A percentile compares a stretch with the other conserved stretches of the same genome.
Conservation (phyloP, 2,329 filamentous ascomycete species). For the Pseudogymnoascus sp. region DNA sequence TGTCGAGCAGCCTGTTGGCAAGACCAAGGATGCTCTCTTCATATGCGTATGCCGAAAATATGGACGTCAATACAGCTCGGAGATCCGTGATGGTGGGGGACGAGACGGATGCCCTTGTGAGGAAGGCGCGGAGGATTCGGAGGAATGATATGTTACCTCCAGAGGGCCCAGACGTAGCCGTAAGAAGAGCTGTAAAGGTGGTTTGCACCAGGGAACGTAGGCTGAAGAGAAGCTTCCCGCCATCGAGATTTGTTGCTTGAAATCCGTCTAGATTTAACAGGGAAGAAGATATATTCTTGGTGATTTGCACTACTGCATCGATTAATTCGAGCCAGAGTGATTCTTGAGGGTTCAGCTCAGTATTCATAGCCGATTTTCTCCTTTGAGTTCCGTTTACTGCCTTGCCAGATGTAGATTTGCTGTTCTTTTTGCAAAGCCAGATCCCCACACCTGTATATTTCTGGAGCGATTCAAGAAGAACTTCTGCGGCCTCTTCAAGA, state of each 20-base stretch:
- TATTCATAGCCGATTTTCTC: constrained; percentile 36
- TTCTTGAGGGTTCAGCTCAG: constrained; percentile 48
- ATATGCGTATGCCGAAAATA: constrained; percentile 93
- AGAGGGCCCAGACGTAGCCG: constrained; percentile 54
- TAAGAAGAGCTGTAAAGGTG: constrained; percentile 79
- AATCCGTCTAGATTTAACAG: constrained; percentile 35
- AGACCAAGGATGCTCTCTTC: constrained; percentile 83
- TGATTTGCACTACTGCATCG: constrained; percentile 55
- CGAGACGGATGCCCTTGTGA: constrained; percentile 70
- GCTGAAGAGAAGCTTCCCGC: constrained; percentile 55
- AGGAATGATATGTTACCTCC: constrained; percentile 68
- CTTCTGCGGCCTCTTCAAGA: constrained; percentile 58
- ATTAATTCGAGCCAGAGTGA: constrained; percentile 55
- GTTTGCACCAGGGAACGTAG: constrained; percentile 80
- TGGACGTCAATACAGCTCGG: constrained; percentile 74
- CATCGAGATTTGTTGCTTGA: constrained; percentile 37
- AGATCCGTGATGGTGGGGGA: constrained; percentile 85
- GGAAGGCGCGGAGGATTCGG: constrained; percentile 80
- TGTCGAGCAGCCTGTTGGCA: constrained; percentile 79
- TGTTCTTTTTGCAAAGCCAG: constrained; percentile 89
- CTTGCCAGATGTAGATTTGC: constrained; percentile 43
- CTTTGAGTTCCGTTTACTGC: constrained; percentile 27
- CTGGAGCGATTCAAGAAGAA: constrained; percentile 70
- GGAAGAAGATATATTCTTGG: constrained; percentile 54
- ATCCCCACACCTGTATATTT: constrained; percentile 91